These are phyloP conservation scores for Fibroporia radiculosa DNA, from an alignment of 768 basidiomycete genomes.

Conservation along the genomic window DNA sequence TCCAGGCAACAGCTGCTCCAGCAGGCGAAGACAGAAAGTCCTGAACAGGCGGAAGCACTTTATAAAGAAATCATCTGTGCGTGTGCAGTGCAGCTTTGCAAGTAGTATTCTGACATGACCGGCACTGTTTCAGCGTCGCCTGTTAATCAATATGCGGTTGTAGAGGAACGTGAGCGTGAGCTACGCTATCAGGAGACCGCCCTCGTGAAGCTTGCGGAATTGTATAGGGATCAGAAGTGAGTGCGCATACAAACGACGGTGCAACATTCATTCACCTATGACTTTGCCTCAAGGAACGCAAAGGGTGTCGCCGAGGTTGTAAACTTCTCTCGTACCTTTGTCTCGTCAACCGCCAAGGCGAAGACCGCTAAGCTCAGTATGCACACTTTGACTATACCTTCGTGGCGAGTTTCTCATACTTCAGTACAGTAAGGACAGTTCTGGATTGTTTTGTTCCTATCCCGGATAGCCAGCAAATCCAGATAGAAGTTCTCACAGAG, in stretches of 20 bases:
- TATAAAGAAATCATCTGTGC: slow-evolving; percentile 63
- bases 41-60: slow-evolving; percentile 59
- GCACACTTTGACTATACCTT: slow-evolving; percentile 18
- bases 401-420: background rate
- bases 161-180: slow-evolving; percentile 42
- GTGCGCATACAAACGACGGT: slow-evolving; percentile 17
- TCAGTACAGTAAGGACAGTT: slow-evolving; percentile 72
- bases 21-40: slow-evolving; percentile 50
- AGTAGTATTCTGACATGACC: background rate
- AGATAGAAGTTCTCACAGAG: slow-evolving; percentile 81
- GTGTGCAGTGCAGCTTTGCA: slow-evolving; percentile 21
- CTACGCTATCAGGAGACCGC: slow-evolving; percentile 81
- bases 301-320: slow-evolving; percentile 82
- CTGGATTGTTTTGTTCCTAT: slow-evolving; percentile 84
- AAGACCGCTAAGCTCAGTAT: slow-evolving; percentile 94
- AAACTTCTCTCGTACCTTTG: slow-evolving; percentile 70
- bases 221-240: slow-evolving; percentile 82
- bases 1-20: slow-evolving; percentile 40
- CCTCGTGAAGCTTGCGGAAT: slow-evolving; percentile 75
- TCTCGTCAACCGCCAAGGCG: slow-evolving; percentile 93
- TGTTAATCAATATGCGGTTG: slow-evolving; percentile 9
- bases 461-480: slow-evolving; percentile 63
- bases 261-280: background rate
- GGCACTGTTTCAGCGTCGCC: slow-evolving; percentile 5
- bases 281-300: slow-evolving; percentile 52